These are phyloP conservation scores for Colletotrichum lentis DNA, from an alignment of 2,329 filamentous ascomycete genomes.

Conservation along the genomic window DNA sequence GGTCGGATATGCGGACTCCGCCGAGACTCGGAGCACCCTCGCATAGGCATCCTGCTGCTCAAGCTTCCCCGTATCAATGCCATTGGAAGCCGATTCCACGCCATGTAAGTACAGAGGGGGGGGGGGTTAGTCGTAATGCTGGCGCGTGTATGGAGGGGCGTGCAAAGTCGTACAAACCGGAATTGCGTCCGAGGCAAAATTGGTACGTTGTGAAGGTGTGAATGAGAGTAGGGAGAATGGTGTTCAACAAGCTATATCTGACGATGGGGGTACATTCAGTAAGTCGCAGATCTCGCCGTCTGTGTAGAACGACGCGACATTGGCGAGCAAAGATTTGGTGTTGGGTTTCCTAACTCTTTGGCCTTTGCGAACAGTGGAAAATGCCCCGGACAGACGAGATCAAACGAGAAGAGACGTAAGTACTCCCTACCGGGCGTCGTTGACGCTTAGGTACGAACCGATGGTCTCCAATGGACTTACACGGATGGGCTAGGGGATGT, in stretches of 20 bases:
- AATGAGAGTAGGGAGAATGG: background rate
- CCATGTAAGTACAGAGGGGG: constrained; percentile 2
- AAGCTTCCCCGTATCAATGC: background rate
- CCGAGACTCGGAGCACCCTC: constrained; percentile 31
- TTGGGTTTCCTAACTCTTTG: background rate
- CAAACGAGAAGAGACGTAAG: background rate
- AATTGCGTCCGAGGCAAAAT: constrained; percentile 1
- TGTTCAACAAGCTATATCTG: background rate
- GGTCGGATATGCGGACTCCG: constrained; percentile 28
- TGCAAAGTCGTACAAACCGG: constrained; percentile 6
- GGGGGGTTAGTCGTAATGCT: constrained; percentile 2
- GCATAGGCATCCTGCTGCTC: constrained; percentile 19
- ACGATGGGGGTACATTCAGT: background rate
- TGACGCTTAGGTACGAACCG: background rate
- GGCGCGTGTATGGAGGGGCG: constrained; percentile 4
- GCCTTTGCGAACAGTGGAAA: constrained; percentile 3
- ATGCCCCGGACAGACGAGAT: constrained; percentile 9
- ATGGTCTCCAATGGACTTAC: constrained; percentile 37
- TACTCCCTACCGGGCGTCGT: background rate
- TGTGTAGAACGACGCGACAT: background rate
- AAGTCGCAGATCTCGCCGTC: background rate
- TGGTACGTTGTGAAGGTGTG: background rate
- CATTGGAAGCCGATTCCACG: constrained; percentile 12
- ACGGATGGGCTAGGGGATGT: constrained; percentile 17
- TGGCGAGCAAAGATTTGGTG: background rate